Conservation (phyloP, 2,329 filamentous ascomycete species). For the Xylaria sp. region DNA sequence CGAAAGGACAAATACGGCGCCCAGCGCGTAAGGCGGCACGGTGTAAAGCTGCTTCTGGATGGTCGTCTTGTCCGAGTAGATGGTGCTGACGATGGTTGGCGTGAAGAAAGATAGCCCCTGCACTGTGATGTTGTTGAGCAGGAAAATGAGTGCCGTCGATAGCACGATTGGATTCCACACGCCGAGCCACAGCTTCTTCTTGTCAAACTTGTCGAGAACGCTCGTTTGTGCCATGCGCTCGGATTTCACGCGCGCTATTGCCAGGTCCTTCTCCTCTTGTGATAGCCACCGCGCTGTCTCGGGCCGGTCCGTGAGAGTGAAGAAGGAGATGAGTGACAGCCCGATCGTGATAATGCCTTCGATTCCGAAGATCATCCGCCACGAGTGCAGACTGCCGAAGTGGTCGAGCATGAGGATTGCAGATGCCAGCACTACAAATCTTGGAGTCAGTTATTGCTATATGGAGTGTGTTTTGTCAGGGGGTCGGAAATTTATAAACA, state of each 20-base stretch:
- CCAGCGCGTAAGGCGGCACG: slow-evolving; percentile 75
- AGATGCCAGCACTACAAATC: slow-evolving; percentile 70
- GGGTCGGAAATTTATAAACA: too few species aligned
- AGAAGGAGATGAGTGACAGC: slow-evolving; percentile 68
- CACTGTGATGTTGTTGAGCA: slow-evolving; percentile 66
- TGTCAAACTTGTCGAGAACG: slow-evolving; percentile 71
- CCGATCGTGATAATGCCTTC: slow-evolving; percentile 63
- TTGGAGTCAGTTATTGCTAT: too few species aligned
- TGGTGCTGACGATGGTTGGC: slow-evolving; percentile 75
- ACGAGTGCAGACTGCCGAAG: slow-evolving; percentile 53
- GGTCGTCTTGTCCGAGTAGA: slow-evolving; percentile 68
- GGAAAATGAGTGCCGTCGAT: slow-evolving; percentile 42
- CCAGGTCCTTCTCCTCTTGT: slow-evolving; percentile 72
- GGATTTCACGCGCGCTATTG: slow-evolving; percentile 73
- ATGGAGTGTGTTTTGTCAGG: too few species aligned
- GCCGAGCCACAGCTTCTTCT: slow-evolving; percentile 67
- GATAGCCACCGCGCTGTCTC: slow-evolving; percentile 74
- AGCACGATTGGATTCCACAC: slow-evolving; percentile 68
- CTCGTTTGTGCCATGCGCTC: slow-evolving; percentile 71
- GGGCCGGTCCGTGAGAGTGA: slow-evolving; percentile 74
- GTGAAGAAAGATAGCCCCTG: slow-evolving; percentile 76
- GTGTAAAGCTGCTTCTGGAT: slow-evolving; percentile 75
- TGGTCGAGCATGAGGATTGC: slow-evolving; percentile 70
- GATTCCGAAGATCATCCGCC: slow-evolving; percentile 48
- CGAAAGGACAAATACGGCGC: slow-evolving; percentile 71